phyloP scores from a whole-genome alignment of 2,329 filamentous ascomycete genomes.

The Microsporum ferrugineum region DNA sequence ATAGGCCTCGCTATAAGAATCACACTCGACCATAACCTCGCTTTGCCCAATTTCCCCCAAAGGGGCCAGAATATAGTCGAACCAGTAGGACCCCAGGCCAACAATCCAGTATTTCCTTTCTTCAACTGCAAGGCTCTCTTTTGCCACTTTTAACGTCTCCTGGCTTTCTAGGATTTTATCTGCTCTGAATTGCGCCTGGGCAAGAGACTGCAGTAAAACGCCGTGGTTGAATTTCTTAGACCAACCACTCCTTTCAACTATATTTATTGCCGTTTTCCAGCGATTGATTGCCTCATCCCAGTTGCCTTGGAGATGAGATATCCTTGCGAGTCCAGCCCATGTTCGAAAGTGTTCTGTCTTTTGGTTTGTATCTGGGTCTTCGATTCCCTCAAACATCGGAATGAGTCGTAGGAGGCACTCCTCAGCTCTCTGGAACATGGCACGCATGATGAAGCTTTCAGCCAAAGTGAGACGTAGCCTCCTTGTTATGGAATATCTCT shows the following conservation, averaged over 20 bases:
- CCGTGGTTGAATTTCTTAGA: slow-evolving; percentile 9
- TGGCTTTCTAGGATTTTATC: neutral
- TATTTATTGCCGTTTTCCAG: slow-evolving; percentile 2
- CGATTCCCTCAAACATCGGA: neutral
- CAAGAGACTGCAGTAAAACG: slow-evolving; percentile 11
- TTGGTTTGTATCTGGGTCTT: neutral
- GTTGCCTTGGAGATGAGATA: slow-evolving; percentile 8
- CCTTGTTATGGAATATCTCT: slow-evolving; percentile 1
- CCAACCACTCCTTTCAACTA: neutral
- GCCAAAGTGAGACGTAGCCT: slow-evolving; percentile 6
- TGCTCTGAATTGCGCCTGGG: slow-evolving; percentile 6
- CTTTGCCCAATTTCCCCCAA: neutral
- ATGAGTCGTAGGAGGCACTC: slow-evolving; percentile 3
- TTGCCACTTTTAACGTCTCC: neutral
- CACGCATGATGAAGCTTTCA: slow-evolving; percentile 7
- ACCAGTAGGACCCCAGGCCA: slow-evolving; percentile 7
- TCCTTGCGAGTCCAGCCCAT: slow-evolving; percentile 1
- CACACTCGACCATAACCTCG: neutral
- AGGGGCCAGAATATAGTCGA: neutral
- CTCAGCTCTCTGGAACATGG: slow-evolving; percentile 9
- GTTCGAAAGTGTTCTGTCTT: neutral
- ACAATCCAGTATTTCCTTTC: slow-evolving; percentile 4
- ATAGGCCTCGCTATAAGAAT: neutral
- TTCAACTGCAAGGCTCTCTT: slow-evolving; percentile 6
- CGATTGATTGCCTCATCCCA: slow-evolving; percentile 5